These are phyloP conservation scores for Carex sylvatica DNA, from an alignment of 202 grass and related monocot species.

Conservation along the genomic window DNA sequence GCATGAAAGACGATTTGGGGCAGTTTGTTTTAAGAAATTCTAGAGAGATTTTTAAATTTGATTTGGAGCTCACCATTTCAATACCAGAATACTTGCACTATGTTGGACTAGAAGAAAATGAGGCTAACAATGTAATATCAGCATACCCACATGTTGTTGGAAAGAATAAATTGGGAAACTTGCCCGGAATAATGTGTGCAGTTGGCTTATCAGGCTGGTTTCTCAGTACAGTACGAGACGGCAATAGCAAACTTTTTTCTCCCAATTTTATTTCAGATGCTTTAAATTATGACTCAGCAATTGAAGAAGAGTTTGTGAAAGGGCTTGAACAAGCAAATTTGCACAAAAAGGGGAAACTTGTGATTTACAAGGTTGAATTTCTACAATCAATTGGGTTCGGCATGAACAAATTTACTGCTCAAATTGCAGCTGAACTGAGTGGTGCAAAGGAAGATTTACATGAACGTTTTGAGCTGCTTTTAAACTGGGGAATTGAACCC, in stretches of 20 bases:
- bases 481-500: too few species aligned
- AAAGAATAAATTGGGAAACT: conserved; percentile 63
- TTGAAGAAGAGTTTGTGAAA: too few species aligned
- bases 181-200: conserved; percentile 50
- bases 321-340: too few species aligned
- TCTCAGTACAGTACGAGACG: conserved; percentile 40
- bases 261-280: background rate
- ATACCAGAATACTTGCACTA: conserved; percentile 55
- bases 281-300: too few species aligned
- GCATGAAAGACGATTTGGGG: conserved; percentile 48
- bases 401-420: too few species aligned
- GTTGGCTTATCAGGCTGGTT: conserved; percentile 49
- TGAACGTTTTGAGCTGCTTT: too few species aligned
- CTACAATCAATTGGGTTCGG: too few species aligned
- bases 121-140: conserved; percentile 29
- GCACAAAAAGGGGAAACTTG: too few species aligned
- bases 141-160: conserved; percentile 65
- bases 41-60: conserved; percentile 46
- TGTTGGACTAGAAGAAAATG: conserved; percentile 42
- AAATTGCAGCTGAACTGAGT: too few species aligned
- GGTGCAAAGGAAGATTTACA: too few species aligned
- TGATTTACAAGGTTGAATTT: too few species aligned
- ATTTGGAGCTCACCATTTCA: conserved; percentile 53
- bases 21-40: conserved; percentile 55
- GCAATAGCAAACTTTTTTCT: conserved; percentile 42